Evolutionary conservation across 2,329 filamentous ascomycete genomes (phyloP), one percentile per base, ranked within the genome.

Genomic region (Elsinoe fawcettii): DNA sequence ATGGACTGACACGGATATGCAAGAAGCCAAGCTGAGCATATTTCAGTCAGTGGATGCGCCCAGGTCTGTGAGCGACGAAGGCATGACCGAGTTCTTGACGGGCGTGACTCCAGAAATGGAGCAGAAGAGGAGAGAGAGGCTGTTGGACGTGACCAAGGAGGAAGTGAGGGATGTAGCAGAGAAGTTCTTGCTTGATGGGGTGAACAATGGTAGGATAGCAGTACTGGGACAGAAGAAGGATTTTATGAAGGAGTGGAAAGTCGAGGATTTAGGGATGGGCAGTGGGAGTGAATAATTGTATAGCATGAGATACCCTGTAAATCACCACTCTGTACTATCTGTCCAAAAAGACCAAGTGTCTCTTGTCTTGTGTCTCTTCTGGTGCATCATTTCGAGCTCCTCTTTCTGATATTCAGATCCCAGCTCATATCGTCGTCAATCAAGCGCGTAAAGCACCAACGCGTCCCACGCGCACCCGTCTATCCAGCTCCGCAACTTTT

Each of bases 11-110:
- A 83, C 86, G 36, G 91, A 99, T 68, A 77, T 99, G 1, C 92
- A 97, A 67, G 93, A 99, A 71, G 93, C 93, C 61, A 99, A 99
- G 74, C 82, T 99, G 37, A 90, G 88, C 25, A 86, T 96, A 11
- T 99, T 99, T 78, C 91, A 99, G 72, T 79, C 82, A 34, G 82
- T 96, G 8, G 93, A 99, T 71, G 92, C 92, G 9, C 93, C 93
- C 0, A 80, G 86, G 64, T 86, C 88, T 37, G 90, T 97, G 20
- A 93, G 87, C 69, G 80, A 87, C 53, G 92, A 97, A 70, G 93
- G 92, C 34, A 88, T 95, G 83, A 80, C 82, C 43, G 80, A 85
- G 56, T 99, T 99, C 73, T 75, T 96, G 66, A 87, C 84, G 27
- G 90, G 90, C 11, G 80, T 99, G 34, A 89, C 87, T 1, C 83